A percentile compares a stretch with the other conserved stretches of the same genome.
These are phyloP conservation scores for Salmacisia buchloeana DNA, from an alignment of 1,284 basidiomycete species.

Conservation along the genomic window DNA sequence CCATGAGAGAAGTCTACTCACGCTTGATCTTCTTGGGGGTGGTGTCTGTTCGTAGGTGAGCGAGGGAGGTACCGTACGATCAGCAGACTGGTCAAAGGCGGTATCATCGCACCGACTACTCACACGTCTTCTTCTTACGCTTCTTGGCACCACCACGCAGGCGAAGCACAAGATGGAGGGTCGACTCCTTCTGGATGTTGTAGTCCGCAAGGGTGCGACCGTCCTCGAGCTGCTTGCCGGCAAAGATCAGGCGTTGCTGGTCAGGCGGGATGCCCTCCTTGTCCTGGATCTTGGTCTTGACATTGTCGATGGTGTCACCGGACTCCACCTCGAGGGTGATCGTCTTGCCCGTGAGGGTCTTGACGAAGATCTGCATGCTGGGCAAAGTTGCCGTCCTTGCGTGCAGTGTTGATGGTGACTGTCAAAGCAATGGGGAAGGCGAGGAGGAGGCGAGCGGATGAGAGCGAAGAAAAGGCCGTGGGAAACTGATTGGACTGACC, in stretches of 20 bases:
- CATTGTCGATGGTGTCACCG: slow-evolving; percentile 51
- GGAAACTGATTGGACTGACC: not conserved
- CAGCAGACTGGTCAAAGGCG: too few relatives aligned
- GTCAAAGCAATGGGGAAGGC: not conserved
- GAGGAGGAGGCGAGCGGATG: not conserved
- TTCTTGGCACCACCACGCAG: slow-evolving; percentile 97
- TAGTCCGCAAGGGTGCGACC: slow-evolving; percentile 56
- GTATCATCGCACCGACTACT: too few relatives aligned
- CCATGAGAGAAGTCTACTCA: not conserved
- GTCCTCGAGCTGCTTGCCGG: slow-evolving; percentile 82
- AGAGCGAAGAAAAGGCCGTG: slow-evolving; percentile 4
- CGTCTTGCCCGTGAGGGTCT: slow-evolving; percentile 51
- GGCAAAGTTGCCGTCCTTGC: slow-evolving; percentile 27
- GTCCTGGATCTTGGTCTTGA: slow-evolving; percentile 56
- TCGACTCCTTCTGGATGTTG: slow-evolving; percentile 71
- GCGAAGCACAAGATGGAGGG: slow-evolving; percentile 48
- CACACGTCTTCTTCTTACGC: slow-evolving; percentile 99
- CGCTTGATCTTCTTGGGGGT: slow-evolving; percentile 98
- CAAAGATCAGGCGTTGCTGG: slow-evolving; percentile 96
- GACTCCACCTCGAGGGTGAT: slow-evolving; percentile 53
- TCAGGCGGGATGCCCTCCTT: slow-evolving; percentile 78
- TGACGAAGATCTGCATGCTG: slow-evolving; percentile 47
- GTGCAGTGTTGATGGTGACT: not conserved
- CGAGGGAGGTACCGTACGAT: too few relatives aligned
- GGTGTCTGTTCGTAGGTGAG: too few relatives aligned